Evolutionary conservation across 257 asterid genomes (phyloP).

Genomic region (Nyctanthes arbortristis): DNA sequence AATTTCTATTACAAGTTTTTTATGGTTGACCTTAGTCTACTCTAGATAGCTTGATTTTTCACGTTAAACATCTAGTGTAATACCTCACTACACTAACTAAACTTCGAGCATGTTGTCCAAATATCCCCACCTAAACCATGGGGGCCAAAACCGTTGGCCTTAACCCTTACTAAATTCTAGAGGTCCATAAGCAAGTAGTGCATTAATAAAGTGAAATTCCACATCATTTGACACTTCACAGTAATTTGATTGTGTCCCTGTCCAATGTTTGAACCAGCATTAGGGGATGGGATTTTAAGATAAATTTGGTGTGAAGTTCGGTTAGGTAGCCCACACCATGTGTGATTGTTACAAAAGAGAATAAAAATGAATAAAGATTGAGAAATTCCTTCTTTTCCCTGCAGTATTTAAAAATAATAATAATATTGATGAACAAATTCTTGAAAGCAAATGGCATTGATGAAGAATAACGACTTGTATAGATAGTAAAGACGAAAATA

Average conservation of each 20-base stretch:
- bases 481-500: conserved; percentile 7
- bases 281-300: neutral
- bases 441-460: neutral
- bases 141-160: too few relatives aligned
- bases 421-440: too few relatives aligned
- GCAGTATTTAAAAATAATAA: too few relatives aligned
- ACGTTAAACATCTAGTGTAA: neutral
- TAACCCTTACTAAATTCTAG: neutral
- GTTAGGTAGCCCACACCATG: too few relatives aligned
- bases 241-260: neutral
- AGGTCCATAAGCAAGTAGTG: neutral
- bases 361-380: neutral
- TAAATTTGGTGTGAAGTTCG: too few relatives aligned
- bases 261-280: neutral
- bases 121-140: too few relatives aligned
- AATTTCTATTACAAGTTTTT: neutral
- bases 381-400: too few relatives aligned
- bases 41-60: neutral
- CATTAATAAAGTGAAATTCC: neutral
- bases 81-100: neutral
- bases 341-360: too few relatives aligned
- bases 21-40: neutral
- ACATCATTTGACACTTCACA: neutral
- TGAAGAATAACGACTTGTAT: conserved; percentile 8
- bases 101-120: neutral